Evolutionary conservation across 176 grass and related monocot species (phyloP).

Genomic region (Otatea glauca): DNA sequence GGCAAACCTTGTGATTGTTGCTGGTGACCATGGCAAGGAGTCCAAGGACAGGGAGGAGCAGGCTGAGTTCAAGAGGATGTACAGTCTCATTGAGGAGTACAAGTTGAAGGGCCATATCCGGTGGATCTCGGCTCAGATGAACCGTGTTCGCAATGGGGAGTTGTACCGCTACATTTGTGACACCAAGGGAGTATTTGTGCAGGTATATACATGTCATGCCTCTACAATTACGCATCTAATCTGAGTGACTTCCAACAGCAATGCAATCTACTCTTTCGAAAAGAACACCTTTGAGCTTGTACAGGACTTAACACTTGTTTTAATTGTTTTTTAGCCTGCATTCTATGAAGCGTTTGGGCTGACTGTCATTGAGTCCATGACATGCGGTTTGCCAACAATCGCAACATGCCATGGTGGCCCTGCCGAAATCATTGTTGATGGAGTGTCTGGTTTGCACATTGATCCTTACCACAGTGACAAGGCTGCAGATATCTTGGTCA

Average conservation of each 20-base stretch:
- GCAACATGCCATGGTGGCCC: slow-evolving; percentile 91
- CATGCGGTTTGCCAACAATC: slow-evolving; percentile 86
- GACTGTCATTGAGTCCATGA: slow-evolving; percentile 94
- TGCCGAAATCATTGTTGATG: slow-evolving; percentile 90
- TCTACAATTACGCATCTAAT: background rate
- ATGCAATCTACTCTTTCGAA: slow-evolving; percentile 21
- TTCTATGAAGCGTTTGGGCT: slow-evolving; percentile 93
- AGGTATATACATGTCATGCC: slow-evolving; percentile 45
- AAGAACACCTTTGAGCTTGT: background rate
- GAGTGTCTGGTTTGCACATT: slow-evolving; percentile 90
- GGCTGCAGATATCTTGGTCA: slow-evolving; percentile 75
- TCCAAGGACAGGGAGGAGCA: slow-evolving; percentile 93
- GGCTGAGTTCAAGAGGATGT: slow-evolving; percentile 95
- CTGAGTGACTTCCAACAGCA: background rate
- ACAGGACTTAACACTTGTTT: slow-evolving; percentile 23
- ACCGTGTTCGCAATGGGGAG: slow-evolving; percentile 81
- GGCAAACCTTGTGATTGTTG: slow-evolving; percentile 93
- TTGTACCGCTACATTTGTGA: slow-evolving; percentile 92
- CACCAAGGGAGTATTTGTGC: slow-evolving; percentile 88
- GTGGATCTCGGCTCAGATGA: slow-evolving; percentile 99
- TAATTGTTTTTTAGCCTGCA: slow-evolving; percentile 63
- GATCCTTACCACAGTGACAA: slow-evolving; percentile 94
- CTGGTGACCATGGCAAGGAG: slow-evolving; percentile 95
- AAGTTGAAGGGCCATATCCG: slow-evolving; percentile 88
- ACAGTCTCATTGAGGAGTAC: slow-evolving; percentile 88